These are phyloP conservation scores for Monosporozyma unispora DNA, from an alignment of 805 yeast genomes.

Conservation along the genomic window DNA sequence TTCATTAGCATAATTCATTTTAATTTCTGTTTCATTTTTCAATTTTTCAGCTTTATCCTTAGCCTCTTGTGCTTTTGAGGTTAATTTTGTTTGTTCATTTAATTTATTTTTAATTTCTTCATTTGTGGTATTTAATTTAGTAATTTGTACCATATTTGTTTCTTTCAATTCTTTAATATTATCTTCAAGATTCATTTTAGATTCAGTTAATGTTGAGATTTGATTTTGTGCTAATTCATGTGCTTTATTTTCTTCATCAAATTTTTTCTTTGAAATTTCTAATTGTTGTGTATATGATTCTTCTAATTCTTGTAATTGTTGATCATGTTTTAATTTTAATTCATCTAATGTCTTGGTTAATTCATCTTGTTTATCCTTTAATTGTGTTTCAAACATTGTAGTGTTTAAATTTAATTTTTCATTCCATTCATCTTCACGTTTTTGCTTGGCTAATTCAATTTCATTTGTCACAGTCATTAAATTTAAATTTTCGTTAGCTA, in stretches of 20 bases:
- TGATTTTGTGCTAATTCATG: conserved; percentile 9
- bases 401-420: conserved; percentile 21
- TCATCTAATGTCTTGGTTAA: conserved; percentile 14
- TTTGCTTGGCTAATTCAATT: conserved; percentile 21
- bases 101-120: neutral
- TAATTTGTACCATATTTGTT: neutral
- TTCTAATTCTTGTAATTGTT: conserved; percentile 14
- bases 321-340: conserved; percentile 15
- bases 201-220: conserved; percentile 7
- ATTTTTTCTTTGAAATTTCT: conserved; percentile 7
- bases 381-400: conserved; percentile 17
- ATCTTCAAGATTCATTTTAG: conserved; percentile 4
- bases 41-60: conserved; percentile 5
- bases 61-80: conserved; percentile 5
- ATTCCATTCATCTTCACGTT: conserved; percentile 21
- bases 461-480: conserved; percentile 21
- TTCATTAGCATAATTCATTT: conserved; percentile 1
- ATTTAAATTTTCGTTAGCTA: conserved; percentile 21
- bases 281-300: conserved; percentile 14
- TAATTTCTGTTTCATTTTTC: conserved; percentile 19
- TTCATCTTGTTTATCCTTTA: conserved; percentile 21
- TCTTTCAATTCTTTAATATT: neutral
- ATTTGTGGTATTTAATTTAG: neutral
- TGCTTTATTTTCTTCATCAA: conserved; percentile 7
- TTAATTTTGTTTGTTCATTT: neutral